These are phyloP conservation scores for Oryza coarctata DNA, from an alignment of 176 grass and related monocot genomes.

Conservation along the genomic window DNA sequence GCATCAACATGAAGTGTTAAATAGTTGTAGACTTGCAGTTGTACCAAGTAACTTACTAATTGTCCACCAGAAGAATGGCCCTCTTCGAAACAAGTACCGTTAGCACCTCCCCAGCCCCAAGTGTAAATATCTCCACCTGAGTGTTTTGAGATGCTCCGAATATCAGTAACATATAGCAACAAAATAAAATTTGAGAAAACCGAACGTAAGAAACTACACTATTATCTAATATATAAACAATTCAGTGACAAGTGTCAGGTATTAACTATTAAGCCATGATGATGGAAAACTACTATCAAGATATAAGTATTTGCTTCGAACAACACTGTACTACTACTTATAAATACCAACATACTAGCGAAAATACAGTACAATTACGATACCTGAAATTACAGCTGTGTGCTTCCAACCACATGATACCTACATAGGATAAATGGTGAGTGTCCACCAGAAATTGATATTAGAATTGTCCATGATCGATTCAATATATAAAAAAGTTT, in stretches of 20 bases:
- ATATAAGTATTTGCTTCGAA: not conserved
- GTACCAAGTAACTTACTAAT: conserved; percentile 55
- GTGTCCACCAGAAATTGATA: conserved; percentile 29
- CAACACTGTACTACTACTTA: conserved; percentile 1
- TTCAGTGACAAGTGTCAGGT: not conserved
- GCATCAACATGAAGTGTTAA: not conserved
- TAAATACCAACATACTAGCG: conserved; percentile 12
- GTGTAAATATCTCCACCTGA: conserved; percentile 80
- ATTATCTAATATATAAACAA: conserved; percentile 10
- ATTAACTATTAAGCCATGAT: not conserved
- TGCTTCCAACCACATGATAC: conserved; percentile 99
- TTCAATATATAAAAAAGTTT: conserved; percentile 6
- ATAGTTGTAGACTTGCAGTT: not conserved
- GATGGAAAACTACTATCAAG: not conserved
- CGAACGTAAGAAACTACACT: not conserved
- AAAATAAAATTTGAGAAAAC: not conserved
- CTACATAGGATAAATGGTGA: conserved; percentile 44
- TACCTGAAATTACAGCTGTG: conserved; percentile 95
- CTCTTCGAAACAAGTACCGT: conserved; percentile 86
- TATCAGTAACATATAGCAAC: conserved; percentile 14
- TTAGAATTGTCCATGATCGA: conserved; percentile 36
- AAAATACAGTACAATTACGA: not conserved
- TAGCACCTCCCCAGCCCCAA: conserved; percentile 96
- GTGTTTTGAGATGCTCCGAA: conserved; percentile 36
- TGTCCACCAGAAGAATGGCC: conserved; percentile 87